Percentiles rank a stretch among this genome's conserved stretches.
Conservation (phyloP, 306 rosid species). For the Nissolia schottii region DNA sequence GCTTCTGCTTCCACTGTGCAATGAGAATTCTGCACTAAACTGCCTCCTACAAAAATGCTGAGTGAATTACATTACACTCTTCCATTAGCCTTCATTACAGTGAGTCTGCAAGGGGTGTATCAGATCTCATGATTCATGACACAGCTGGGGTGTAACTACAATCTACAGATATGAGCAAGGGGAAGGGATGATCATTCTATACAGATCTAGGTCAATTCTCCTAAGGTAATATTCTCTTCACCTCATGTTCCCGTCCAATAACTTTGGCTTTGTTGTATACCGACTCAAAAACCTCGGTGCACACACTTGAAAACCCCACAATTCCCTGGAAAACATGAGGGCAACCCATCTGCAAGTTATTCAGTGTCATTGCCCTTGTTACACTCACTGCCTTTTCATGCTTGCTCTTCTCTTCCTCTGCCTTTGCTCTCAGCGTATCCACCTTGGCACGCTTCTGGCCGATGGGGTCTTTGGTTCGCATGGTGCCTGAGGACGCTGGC, state of each 20-base stretch:
- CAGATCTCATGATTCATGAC: background rate
- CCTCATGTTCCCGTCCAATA: slow-evolving; percentile 47
- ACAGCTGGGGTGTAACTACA: slow-evolving; percentile 9
- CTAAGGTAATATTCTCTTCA: slow-evolving; percentile 56
- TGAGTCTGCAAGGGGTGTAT: background rate
- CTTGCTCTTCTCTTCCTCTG: slow-evolving; percentile 80
- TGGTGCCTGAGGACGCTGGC: slow-evolving; percentile 32
- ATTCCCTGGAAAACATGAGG: slow-evolving; percentile 93
- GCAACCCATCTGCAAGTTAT: slow-evolving; percentile 90
- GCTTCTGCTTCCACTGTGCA: background rate
- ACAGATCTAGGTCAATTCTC: slow-evolving; percentile 24
- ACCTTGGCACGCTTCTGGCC: slow-evolving; percentile 69
- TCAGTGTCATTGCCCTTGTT: slow-evolving; percentile 84
- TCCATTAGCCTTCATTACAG: background rate
- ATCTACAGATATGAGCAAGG: slow-evolving; percentile 6
- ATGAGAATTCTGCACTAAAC: slow-evolving; percentile 17
- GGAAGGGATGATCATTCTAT: slow-evolving; percentile 26
- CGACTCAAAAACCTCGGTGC: slow-evolving; percentile 73
- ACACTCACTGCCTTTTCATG: slow-evolving; percentile 73
- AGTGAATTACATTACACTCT: slow-evolving; percentile 19
- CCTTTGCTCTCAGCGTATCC: slow-evolving; percentile 56
- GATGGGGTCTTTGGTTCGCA: slow-evolving; percentile 50
- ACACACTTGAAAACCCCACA: slow-evolving; percentile 93
- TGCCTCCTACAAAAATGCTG: background rate
- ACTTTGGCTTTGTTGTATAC: slow-evolving; percentile 75